Conservation (phyloP, 805 yeast genomes). For the Zygoascus tannicola region DNA sequence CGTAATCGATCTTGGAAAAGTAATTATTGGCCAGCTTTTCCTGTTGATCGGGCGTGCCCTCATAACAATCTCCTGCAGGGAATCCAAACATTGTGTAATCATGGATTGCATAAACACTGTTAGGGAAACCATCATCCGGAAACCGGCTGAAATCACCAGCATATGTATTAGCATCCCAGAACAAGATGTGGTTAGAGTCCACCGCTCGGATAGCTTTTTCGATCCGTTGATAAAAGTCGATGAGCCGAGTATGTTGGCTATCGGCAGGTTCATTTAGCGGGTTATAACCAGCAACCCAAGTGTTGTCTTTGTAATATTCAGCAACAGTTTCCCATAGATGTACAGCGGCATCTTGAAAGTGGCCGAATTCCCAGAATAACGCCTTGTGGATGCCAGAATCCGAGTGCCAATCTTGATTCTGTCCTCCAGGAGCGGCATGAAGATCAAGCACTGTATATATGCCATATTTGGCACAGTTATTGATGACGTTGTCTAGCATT, state of each 20-base stretch:
- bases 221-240: slow-evolving; percentile 32
- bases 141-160: slow-evolving; percentile 43
- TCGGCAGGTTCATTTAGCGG: slow-evolving; percentile 45
- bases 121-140: slow-evolving; percentile 32
- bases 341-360: slow-evolving; percentile 39
- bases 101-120: slow-evolving; percentile 43
- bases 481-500: slow-evolving; percentile 35
- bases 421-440: slow-evolving; percentile 46
- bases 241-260: slow-evolving; percentile 34
- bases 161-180: slow-evolving; percentile 43
- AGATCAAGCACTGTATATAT: slow-evolving; percentile 42
- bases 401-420: slow-evolving; percentile 47
- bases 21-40: slow-evolving; percentile 33
- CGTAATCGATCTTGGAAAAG: slow-evolving; percentile 37
- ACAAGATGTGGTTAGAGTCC: slow-evolving; percentile 42
- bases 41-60: slow-evolving; percentile 31
- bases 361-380: slow-evolving; percentile 41
- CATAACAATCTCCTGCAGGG: slow-evolving; percentile 30
- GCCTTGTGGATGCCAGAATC: slow-evolving; percentile 41
- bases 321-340: slow-evolving; percentile 41
- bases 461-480: slow-evolving; percentile 38
- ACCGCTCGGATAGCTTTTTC: slow-evolving; percentile 35
- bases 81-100: slow-evolving; percentile 40
- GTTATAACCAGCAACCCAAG: slow-evolving; percentile 49
- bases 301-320: slow-evolving; percentile 36